Conservation (phyloP, 1,284 basidiomycete species). For the Hypsizygus ulmarius region DNA sequence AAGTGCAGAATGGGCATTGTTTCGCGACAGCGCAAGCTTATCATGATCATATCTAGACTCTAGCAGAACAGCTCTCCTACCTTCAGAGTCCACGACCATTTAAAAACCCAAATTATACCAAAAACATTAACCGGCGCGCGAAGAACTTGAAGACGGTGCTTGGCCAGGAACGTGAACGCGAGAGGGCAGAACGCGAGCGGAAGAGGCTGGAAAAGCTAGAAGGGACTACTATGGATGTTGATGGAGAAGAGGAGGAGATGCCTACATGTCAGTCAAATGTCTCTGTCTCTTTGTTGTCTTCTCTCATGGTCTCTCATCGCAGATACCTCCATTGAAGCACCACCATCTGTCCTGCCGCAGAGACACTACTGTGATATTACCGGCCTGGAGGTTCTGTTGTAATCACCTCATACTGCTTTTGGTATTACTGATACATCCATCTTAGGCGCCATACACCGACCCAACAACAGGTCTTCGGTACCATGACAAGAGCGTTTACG, state of each 20-base stretch:
- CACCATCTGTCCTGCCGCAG: constrained; percentile 77
- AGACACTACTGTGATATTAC: constrained; percentile 87
- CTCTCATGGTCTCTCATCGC: not conserved
- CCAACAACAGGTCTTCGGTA: constrained; percentile 79
- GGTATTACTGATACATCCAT: not conserved
- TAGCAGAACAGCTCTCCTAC: constrained; percentile 72
- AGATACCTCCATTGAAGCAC: constrained; percentile 85
- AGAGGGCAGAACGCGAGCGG: constrained; percentile 61
- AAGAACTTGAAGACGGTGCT: constrained; percentile 77
- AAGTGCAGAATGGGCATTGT: constrained; percentile 10
- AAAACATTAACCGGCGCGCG: constrained; percentile 64
- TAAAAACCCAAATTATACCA: constrained; percentile 68
- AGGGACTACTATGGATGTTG: constrained; percentile 39
- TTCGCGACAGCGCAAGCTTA: not conserved
- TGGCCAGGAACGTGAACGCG: constrained; percentile 71
- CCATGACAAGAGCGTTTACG: constrained; percentile 85
- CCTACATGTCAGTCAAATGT: constrained; percentile 65
- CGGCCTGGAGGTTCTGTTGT: constrained; percentile 61
- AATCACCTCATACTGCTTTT: constrained; percentile 14
- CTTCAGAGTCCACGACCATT: constrained; percentile 67
- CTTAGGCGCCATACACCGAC: constrained; percentile 80
- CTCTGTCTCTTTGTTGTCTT: not conserved
- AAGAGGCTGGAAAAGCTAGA: constrained; percentile 44
- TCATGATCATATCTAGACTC: constrained; percentile 38
- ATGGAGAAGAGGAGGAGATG: constrained; percentile 54